Evolutionary conservation across 108 stramenopile genomes (phyloP), one percentile per base, ranked within the genome.

Genomic region (Cyclostephanos tholiformis): DNA sequence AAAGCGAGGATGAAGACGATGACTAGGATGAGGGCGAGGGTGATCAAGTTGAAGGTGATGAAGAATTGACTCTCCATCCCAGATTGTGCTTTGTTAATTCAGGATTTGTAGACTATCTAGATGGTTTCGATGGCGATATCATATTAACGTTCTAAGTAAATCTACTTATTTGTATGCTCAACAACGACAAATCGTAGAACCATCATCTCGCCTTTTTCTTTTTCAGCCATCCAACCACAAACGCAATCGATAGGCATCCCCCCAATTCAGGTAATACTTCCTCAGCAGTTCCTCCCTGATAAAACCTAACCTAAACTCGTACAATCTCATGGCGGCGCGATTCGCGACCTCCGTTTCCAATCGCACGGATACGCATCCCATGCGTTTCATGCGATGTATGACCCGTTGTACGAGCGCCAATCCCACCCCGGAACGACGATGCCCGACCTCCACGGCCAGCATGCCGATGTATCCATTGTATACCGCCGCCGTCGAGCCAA

Each of bases 211-310:
- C 26, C 53, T 4, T 10, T 14, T 46, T 27, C 0, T 20, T 27
- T 55, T 13, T 27, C 53, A 36, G 5, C 61, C 61, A 62, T 36
- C 20, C 36, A 95, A 87, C 91, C 91, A 93, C 52, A 95, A 74
- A 63, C 94, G 82, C 59, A 95, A 71, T 65, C 94, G 84, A 80
- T 90, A 95, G 9, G 94, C 94, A 84, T 95, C 91, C 30, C 86
- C 83, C 82, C 86, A 91, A 74, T 95, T 95, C 65, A 95, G 71
- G 69, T 95, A 95, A 67, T 95, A 95, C 59, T 89, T 86, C 14
- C 89, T 89, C 67, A 95, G 65, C 39, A 92, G 55, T 63, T 95
- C 91, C 70, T 95, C 94, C 53, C 94, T 75, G 22, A 95, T 69
- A 62, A 95, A 95, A 13, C 94, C 94, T 67, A 95, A 82, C 17